A percentile compares a stretch with the other conserved stretches of the same genome.
Conservation (phyloP, 805 yeast genomes). For the Saturnispora serradocipensis region DNA sequence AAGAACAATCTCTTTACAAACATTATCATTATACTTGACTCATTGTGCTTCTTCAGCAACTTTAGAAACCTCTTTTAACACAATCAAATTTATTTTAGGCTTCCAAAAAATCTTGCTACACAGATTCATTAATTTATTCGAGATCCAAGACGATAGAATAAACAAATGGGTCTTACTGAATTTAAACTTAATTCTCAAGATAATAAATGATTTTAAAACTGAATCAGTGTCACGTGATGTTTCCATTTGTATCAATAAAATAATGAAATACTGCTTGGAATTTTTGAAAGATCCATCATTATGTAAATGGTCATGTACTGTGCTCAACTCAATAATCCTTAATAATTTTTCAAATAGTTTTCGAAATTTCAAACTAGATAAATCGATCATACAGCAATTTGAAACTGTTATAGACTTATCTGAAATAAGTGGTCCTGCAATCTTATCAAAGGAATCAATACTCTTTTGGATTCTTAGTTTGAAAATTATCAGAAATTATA, state of each 20-base stretch:
- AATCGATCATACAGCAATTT: conserved; percentile 35
- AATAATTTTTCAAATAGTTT: not conserved
- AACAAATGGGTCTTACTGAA: conserved; percentile 13
- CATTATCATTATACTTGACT: conserved; percentile 22
- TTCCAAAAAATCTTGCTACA: conserved; percentile 6
- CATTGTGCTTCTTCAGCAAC: conserved; percentile 7
- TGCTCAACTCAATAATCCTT: conserved; percentile 17
- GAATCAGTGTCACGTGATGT: not conserved
- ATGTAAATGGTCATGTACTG: conserved; percentile 26
- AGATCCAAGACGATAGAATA: conserved; percentile 11
- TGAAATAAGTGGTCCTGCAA: conserved; percentile 53
- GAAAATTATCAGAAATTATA: conserved; percentile 28
- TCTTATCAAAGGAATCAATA: conserved; percentile 37
- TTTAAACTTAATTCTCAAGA: conserved; percentile 8
- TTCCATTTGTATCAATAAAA: conserved; percentile 16
- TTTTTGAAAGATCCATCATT: conserved; percentile 27
- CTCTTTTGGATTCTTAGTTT: conserved; percentile 44
- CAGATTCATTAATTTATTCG: conserved; percentile 16
- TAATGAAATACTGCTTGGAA: conserved; percentile 29
- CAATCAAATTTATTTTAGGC: not conserved
- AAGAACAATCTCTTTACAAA: conserved; percentile 21
- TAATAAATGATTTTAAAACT: not conserved
- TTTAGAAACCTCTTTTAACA: not conserved
- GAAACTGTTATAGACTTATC: conserved; percentile 44
- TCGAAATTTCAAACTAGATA: conserved; percentile 25